These are phyloP conservation scores for Pyrenophora teres DNA, from an alignment of 2,329 filamentous ascomycete species.

Conservation along the genomic window DNA sequence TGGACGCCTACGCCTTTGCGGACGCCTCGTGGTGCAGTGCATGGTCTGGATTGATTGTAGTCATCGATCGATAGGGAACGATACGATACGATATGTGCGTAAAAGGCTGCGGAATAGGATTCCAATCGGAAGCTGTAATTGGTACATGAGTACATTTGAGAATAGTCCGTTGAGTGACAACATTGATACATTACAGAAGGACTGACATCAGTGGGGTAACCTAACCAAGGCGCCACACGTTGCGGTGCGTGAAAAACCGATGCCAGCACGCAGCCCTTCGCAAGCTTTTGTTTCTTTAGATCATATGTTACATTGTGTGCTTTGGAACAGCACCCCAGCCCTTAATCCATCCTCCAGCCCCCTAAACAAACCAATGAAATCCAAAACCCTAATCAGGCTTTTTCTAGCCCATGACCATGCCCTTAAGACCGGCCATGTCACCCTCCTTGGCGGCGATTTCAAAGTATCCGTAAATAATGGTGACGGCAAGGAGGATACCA, in stretches of 20 bases:
- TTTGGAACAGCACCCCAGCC: conserved; percentile 9
- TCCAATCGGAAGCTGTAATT: too few relatives aligned
- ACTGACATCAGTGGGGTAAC: conserved; percentile 1
- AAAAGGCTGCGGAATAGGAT: too few relatives aligned
- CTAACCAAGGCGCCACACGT: conserved; percentile 9
- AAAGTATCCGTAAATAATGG: conserved; percentile 99
- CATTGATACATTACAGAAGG: conserved; percentile 15
- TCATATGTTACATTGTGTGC: conserved; percentile 21
- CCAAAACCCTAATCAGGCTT: background rate
- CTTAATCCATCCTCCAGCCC: conserved; percentile 1
- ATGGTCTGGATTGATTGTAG: too few relatives aligned
- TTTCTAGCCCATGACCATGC: conserved; percentile 62
- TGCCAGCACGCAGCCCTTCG: conserved; percentile 9
- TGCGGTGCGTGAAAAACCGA: conserved; percentile 9
- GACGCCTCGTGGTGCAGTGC: too few relatives aligned
- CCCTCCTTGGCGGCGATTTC: conserved; percentile 99
- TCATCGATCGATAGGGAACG: too few relatives aligned
- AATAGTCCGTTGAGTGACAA: background rate
- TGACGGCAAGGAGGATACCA: conserved; percentile 96
- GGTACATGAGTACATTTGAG: too few relatives aligned
- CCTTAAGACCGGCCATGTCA: conserved; percentile 79
- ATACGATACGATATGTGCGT: too few relatives aligned
- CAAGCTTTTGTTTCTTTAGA: conserved; percentile 15
- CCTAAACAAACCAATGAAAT: conserved; percentile 3
- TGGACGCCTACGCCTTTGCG: too few relatives aligned